Percentiles rank a stretch among this genome's conserved stretches.
These are phyloP conservation scores for Panicum miliaceum DNA, from an alignment of 176 grass and related monocot species.

Conservation along the genomic window DNA sequence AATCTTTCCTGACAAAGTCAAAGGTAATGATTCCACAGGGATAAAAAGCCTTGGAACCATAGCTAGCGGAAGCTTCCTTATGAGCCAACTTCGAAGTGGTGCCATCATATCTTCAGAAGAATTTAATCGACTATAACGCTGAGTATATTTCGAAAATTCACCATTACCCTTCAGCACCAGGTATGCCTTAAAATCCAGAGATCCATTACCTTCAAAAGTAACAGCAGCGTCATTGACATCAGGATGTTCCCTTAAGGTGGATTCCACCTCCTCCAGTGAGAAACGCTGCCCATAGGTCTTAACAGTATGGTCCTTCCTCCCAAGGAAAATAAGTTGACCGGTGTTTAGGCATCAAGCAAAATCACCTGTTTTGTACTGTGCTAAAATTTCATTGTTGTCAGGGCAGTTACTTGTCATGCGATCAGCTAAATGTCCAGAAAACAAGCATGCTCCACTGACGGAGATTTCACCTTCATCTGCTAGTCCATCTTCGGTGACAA, in stretches of 20 bases:
- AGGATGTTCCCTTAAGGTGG: conserved; percentile 74
- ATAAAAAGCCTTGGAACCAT: conserved; percentile 80
- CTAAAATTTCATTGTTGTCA: conserved; percentile 34
- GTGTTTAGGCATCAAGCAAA: conserved; percentile 64
- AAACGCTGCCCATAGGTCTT: conserved; percentile 86
- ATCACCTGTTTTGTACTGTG: conserved; percentile 73
- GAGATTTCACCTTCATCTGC: conserved; percentile 76
- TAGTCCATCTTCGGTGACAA: conserved; percentile 36
- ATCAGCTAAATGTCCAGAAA: conserved; percentile 65
- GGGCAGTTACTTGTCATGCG: conserved; percentile 13
- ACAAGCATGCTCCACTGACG: conserved; percentile 83
- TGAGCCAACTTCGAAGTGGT: conserved; percentile 72
- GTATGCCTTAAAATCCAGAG: conserved; percentile 70
- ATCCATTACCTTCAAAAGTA: conserved; percentile 55
- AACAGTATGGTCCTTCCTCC: conserved; percentile 78
- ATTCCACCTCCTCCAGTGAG: conserved; percentile 85
- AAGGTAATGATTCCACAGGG: conserved; percentile 59
- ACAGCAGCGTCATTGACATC: conserved; percentile 65
- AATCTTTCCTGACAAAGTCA: conserved; percentile 80
- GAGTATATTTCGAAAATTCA: conserved; percentile 5
- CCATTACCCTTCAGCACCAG: conserved; percentile 55
- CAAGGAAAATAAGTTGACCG: conserved; percentile 80
- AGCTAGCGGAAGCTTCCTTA: conserved; percentile 62
- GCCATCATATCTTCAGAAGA: conserved; percentile 52
- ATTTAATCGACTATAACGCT: conserved; percentile 1